A percentile compares a stretch with the other conserved stretches of the same genome.
These are phyloP conservation scores for Austroboletus eburneus DNA, from an alignment of 768 basidiomycete genomes.

Conservation along the genomic window DNA sequence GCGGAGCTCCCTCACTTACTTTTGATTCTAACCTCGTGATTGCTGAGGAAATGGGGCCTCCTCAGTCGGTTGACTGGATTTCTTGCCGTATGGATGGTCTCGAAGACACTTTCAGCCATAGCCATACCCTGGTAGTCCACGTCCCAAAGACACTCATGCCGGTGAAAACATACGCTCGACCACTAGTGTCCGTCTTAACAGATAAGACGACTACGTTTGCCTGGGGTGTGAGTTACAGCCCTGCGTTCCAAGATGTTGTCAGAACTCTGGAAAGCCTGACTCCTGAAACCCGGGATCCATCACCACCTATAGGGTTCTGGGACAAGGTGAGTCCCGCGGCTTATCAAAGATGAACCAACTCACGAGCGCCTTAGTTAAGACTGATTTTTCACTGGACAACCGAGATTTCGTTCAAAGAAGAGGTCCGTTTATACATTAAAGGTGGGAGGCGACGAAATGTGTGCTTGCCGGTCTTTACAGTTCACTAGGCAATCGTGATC, in stretches of 20 bases:
- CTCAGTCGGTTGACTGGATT: conserved; percentile 67
- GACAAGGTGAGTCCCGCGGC: conserved; percentile 62
- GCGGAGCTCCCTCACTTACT: conserved; percentile 45
- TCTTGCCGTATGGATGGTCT: conserved; percentile 59
- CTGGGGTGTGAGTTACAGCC: conserved; percentile 87
- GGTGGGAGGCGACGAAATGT: conserved; percentile 39
- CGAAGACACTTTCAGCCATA: conserved; percentile 47
- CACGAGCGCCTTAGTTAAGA: conserved; percentile 46
- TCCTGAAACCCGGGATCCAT: conserved; percentile 72
- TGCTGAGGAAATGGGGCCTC: conserved; percentile 79
- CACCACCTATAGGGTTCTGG: conserved; percentile 88
- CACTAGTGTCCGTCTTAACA: conserved; percentile 63
- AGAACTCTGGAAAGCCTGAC: conserved; percentile 78
- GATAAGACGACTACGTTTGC: conserved; percentile 66
- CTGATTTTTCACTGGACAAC: conserved; percentile 83
- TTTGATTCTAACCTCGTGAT: conserved; percentile 79
- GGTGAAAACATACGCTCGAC: conserved; percentile 86
- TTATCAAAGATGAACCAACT: neutral
- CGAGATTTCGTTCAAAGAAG: conserved; percentile 59
- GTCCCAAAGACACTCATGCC: conserved; percentile 95
- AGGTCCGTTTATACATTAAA: conserved; percentile 82
- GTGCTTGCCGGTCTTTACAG: conserved; percentile 6
- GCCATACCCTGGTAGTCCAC: conserved; percentile 49
- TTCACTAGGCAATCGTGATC: conserved; percentile 71
- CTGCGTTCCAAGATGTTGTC: conserved; percentile 84